Conservation (phyloP, 352 stramenopile genomes). For the Globisporangium canariense region DNA sequence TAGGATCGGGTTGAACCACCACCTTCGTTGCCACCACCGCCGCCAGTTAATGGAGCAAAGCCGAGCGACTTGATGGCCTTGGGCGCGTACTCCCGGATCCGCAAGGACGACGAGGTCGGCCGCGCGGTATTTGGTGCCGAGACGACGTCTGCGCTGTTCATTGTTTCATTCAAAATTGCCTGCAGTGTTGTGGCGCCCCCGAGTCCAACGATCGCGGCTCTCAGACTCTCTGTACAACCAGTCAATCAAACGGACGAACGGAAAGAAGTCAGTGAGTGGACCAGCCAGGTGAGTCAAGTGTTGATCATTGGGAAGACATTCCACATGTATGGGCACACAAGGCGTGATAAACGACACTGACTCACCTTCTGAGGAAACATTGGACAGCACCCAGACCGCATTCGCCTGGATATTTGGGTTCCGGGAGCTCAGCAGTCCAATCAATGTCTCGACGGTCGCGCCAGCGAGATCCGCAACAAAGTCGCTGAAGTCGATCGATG, state of each 20-base stretch:
- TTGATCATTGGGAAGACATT: background rate
- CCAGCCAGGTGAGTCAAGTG: background rate
- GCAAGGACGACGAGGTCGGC: slow-evolving; percentile 57
- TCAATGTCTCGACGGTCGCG: slow-evolving; percentile 32
- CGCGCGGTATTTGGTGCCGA: slow-evolving; percentile 10
- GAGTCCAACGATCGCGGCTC: slow-evolving; percentile 40
- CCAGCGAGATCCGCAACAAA: slow-evolving; percentile 29
- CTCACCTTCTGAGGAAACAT: slow-evolving; percentile 61
- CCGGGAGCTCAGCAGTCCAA: slow-evolving; percentile 46
- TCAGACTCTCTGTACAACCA: slow-evolving; percentile 40
- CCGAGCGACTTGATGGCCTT: slow-evolving; percentile 72
- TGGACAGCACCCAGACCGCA: slow-evolving; percentile 75
- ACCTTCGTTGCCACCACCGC: background rate
- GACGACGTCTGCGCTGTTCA: slow-evolving; percentile 5
- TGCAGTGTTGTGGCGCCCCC: slow-evolving; percentile 60
- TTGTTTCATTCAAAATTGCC: slow-evolving; percentile 55
- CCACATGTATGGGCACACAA: too few relatives aligned
- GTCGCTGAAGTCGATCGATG: slow-evolving; percentile 30
- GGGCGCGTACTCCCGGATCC: slow-evolving; percentile 73
- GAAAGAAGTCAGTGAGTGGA: background rate
- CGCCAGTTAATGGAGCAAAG: slow-evolving; percentile 38
- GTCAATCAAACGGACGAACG: background rate
- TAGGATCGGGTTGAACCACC: background rate
- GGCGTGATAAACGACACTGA: background rate
- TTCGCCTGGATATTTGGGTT: slow-evolving; percentile 62